Conservation (phyloP, 305 asterid genomes). For the Solanum hybrid region DNA sequence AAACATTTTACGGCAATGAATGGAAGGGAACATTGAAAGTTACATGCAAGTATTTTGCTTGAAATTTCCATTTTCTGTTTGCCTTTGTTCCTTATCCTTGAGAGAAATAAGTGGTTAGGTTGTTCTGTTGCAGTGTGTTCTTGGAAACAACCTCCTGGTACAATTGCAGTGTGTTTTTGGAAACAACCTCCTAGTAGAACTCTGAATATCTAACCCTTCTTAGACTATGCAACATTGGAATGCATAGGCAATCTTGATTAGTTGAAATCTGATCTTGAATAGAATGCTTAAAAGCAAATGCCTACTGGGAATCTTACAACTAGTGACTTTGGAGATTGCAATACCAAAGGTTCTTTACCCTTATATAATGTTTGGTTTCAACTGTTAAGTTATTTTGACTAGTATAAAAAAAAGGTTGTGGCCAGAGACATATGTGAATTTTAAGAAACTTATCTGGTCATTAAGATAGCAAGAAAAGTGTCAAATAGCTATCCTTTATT, state of each 20-base stretch:
- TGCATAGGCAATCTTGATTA: neutral
- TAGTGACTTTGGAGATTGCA: neutral
- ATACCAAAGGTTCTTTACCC: neutral
- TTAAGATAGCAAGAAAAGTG: neutral
- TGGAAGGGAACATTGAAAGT: neutral
- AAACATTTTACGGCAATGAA: neutral
- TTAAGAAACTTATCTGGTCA: neutral
- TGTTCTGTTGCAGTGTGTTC: neutral
- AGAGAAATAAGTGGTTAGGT: neutral
- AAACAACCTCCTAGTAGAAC: neutral
- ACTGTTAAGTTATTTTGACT: neutral
- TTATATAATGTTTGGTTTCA: neutral
- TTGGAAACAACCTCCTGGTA: neutral
- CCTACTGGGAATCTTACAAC: neutral
- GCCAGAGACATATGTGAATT: neutral
- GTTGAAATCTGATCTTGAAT: neutral
- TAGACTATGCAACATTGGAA: neutral
- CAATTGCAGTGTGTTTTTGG: neutral
- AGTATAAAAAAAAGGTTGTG: neutral
- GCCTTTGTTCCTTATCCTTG: neutral
- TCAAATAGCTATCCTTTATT: neutral
- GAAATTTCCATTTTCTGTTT: neutral
- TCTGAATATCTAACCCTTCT: neutral
- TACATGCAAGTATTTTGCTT: neutral
- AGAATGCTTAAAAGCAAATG: neutral